Evolutionary conservation across 176 grass and related monocot species (phyloP).

Genomic region (Eragrostis nindensis): DNA sequence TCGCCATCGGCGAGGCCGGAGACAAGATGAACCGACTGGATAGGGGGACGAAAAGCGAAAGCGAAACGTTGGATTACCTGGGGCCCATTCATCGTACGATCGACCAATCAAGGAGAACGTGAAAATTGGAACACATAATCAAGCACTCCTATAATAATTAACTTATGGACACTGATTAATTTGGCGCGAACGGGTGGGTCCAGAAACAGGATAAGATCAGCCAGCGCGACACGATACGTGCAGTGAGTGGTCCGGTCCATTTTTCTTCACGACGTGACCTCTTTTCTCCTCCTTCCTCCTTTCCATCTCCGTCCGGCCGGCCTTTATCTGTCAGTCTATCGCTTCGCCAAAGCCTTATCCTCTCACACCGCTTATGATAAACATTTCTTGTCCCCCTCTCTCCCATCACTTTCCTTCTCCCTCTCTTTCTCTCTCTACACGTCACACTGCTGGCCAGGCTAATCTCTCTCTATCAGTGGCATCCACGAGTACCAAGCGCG

Average conservation of each 20-base stretch:
- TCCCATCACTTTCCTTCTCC: not conserved
- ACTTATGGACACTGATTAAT: not conserved
- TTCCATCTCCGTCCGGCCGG: not conserved
- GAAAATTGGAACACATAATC: no score
- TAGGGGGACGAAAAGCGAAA: not conserved
- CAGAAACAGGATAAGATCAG: constrained; percentile 40
- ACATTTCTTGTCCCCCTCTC: not conserved
- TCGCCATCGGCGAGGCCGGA: no score
- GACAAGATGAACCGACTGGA: not conserved
- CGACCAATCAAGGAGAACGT: not conserved
- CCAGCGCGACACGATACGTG: not conserved
- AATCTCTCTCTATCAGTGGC: not conserved
- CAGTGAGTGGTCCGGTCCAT: constrained; percentile 7
- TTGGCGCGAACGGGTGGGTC: not conserved
- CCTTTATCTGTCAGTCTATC: not conserved
- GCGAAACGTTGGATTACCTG: not conserved
- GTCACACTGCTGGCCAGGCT: not conserved
- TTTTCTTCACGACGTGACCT: constrained; percentile 6
- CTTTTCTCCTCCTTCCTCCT: not conserved
- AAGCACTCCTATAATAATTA: not conserved
- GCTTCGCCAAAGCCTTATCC: constrained; percentile 42
- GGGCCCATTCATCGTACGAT: not conserved
- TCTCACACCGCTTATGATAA: constrained; percentile 16
- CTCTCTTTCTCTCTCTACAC: not conserved
- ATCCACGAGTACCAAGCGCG: not conserved